Base-by-base conservation (phyloP, 257 asterid species). In the Gentiana dahurica region DNA sequence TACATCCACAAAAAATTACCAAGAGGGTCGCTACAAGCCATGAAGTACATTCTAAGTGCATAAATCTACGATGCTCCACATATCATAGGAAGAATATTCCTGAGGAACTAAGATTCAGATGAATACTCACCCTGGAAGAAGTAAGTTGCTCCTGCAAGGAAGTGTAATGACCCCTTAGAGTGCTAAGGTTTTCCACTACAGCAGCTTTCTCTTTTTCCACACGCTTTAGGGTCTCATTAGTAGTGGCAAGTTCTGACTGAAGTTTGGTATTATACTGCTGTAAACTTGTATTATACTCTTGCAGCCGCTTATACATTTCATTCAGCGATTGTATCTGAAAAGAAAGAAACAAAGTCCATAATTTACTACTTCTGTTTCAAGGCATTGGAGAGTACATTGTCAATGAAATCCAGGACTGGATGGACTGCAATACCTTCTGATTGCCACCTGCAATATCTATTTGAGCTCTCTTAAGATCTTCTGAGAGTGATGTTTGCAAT, bases 111-210 rank as follows among this genome's bases (percentile, higher is more conserved):
- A 24, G 24, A 24, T 24, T 24, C 24, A 24, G 24, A 15, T 5
- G 13, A 49, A 12, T 13, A 35, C 56, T 8, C 2, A 12, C 2
- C 59, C 85, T 81, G 56, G 89, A 82, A 33, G 82, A 72, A 54
- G 84, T 60, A 48, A 89, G 95, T 69, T 86, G 95, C 55, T 89
- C 99, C 75, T 83, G 95, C 79, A 93, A 64, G 62, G 96, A 80
- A 13, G 87, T 76, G 49, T 75, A 67, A 45, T 79, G 94, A 46
- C 96, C 99, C 81, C 96, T 79, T 70, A 86, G 65, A 12, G 86
- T 77, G 77, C 97, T 81, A 55, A 80, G 85, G 65, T 80, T 89
- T 73, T 89, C 97, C 55, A 86, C 81, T 0, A 82, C 71, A 2
- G 84, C 94, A 32, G 79, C 79, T 72, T 93, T 89, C 73, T 88